Evolutionary conservation across 1,284 basidiomycete species (phyloP), one percentile per base, ranked within the genome.

Genomic region (Tilletia walkeri): DNA sequence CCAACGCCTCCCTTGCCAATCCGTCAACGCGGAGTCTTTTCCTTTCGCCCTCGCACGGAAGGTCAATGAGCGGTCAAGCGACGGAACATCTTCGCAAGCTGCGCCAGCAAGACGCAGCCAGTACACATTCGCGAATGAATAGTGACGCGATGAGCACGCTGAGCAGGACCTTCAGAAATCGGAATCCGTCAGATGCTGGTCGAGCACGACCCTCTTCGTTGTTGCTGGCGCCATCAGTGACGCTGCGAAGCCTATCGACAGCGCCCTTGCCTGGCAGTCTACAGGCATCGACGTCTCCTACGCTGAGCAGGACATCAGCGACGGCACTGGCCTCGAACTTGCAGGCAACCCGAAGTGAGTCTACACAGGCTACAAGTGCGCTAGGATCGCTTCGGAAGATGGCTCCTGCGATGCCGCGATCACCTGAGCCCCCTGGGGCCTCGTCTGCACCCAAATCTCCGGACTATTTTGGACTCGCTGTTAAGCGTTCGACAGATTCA

Each of bases 101-200:
- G 12, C 50, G 50, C 18, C 50, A 53, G 16, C 50, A 53, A 24
- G 50, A 53, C n/a, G 50, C 50, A 6, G 20, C 20, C 50, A 53
- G 50, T 24, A n/a, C 50, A 18, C 50, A 53, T 24, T 53, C 50
- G 7, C 16, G 50, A 24, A 53, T 53, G 50, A 53, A 53, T 18
- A 53, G 50, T 18, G 50, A 53, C 20, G 50, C 50, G 50, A 53
- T 53, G 50, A 53, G 50, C 16, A 53, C 50, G 20, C 50, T 53
- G 50, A 53, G 50, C n/a, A 18, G 16, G 50, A 53, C 50, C 12
- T 18, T 53, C 12, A 53, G 20, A 18, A 10, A 24, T 24, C 50
- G 50, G 12, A 53, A 18, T 18, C 50, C 50, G 16, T 53, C 50
- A 18, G 50, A 53, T 24, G 50, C 50, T 10, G 50, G 18, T 18